phyloP scores from a whole-genome alignment of 257 asterid genomes.

The Solanum sejunctum region DNA sequence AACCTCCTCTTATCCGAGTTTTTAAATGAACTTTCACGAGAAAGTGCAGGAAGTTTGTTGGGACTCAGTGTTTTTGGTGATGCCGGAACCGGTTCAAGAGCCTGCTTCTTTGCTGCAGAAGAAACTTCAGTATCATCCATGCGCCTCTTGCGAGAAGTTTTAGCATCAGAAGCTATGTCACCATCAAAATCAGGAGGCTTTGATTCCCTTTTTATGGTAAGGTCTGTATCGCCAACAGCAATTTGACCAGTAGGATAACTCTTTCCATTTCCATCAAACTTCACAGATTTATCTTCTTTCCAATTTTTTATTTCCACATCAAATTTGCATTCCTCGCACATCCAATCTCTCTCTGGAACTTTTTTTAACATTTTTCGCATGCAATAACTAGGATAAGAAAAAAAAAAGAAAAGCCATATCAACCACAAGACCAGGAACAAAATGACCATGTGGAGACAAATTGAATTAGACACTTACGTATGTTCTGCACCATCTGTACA shows the following conservation, averaged over 20 bases:
- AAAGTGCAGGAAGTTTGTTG: constrained; percentile 28
- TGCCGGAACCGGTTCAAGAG: constrained; percentile 34
- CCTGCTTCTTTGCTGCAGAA: constrained; percentile 46
- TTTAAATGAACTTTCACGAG: constrained; percentile 54
- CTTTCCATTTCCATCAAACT: constrained; percentile 36
- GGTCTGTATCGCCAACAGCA: constrained; percentile 24
- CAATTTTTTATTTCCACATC: constrained; percentile 27
- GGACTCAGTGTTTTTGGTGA: constrained; percentile 36
- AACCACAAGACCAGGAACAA: not conserved
- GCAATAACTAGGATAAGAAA: constrained; percentile 67
- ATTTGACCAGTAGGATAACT: constrained; percentile 39
- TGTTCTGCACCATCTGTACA: constrained; percentile 98
- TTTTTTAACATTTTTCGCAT: constrained; percentile 59
- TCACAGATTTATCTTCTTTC: constrained; percentile 31
- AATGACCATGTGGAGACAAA: not conserved
- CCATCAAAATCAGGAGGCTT: constrained; percentile 19
- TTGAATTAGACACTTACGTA: constrained; percentile 40
- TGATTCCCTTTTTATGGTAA: constrained; percentile 9
- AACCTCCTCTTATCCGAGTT: constrained; percentile 42
- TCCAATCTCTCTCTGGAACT: constrained; percentile 83
- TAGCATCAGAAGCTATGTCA: constrained; percentile 6
- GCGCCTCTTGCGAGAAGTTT: constrained; percentile 43
- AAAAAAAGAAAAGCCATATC: constrained; percentile 4
- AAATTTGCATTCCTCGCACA: constrained; percentile 85
- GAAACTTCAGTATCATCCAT: constrained; percentile 66